phyloP scores from a whole-genome alignment of 331 rosid species.

The Quercus lobata region DNA sequence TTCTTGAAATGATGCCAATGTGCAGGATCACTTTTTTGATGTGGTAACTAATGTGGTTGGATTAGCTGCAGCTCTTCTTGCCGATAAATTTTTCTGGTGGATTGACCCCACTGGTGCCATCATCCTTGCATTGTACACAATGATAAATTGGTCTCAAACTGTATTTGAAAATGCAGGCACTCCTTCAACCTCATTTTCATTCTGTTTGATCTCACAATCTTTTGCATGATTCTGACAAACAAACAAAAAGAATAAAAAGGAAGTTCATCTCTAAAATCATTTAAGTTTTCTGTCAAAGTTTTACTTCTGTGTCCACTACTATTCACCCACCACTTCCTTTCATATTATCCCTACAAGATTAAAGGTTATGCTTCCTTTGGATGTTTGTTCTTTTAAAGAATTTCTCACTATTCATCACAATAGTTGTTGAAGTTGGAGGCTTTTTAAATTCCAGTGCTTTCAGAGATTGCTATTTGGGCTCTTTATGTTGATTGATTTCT shows the following conservation, averaged over 20 bases:
- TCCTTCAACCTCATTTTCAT: background rate
- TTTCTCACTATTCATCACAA: background rate
- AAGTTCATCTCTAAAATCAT: background rate
- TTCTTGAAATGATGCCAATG: slow-evolving; percentile 1
- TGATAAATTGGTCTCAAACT: slow-evolving; percentile 83
- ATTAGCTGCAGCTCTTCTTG: slow-evolving; percentile 83
- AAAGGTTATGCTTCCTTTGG: background rate
- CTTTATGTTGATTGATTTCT: background rate
- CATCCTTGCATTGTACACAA: slow-evolving; percentile 82
- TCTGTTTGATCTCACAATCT: background rate
- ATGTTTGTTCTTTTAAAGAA: background rate
- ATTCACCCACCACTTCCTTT: background rate
- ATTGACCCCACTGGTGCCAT: slow-evolving; percentile 90
- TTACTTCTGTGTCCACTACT: background rate
- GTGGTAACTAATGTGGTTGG: slow-evolving; percentile 90
- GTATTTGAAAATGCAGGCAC: slow-evolving; percentile 85
- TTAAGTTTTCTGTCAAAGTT: background rate
- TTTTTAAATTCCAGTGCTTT: background rate
- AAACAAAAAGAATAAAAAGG: background rate
- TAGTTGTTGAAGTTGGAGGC: background rate
- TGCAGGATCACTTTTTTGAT: slow-evolving; percentile 98
- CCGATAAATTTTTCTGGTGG: slow-evolving; percentile 86
- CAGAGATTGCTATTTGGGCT: background rate
- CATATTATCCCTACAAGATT: background rate
- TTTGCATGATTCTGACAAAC: background rate